Evolutionary conservation across 2,329 filamentous ascomycete genomes (phyloP), one percentile per base, ranked within the genome.

Genomic region (Fusarium anguioides): DNA sequence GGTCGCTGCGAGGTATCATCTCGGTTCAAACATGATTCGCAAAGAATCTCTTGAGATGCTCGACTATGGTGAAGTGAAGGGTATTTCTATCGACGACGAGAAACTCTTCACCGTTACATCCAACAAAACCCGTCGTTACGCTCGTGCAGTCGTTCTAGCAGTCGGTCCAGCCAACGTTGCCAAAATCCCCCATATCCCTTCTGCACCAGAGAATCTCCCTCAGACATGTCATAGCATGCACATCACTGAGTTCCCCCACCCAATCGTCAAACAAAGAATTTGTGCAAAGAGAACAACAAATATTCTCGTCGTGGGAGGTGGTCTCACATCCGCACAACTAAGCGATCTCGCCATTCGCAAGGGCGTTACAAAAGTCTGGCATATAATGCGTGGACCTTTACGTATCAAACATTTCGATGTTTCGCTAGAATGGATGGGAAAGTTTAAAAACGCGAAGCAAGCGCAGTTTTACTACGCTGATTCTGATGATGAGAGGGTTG

Each of bases 401-500:
- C 80, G 81, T 69, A 84, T 93, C 47, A 95, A 95, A 77, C 89
- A 90, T 60, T 95, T 95, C 67, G 92, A 95, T 70, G 84, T 95
- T 23, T 87, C 89, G 56, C 82, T 95, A 3, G 84, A 86, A 45
- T 96, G 92, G 92, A 91, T 95, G 76, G 91, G 90, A 11, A 95
- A 95, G 75, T 95, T 91, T 76, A 88, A 89, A 55, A 95, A 95
- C 74, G 86, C 88, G 52, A 88, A 92, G 68, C 91, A 94, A 74
- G 89, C 91, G 1, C 84, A 84, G 1, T 96, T 94, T 76, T 94
- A 91, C 90, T 87, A 86, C 8, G 90, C 91, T 5, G 91, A 94
- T 69, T 87, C 86, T 8, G 89, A 93, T 60, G 84, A 88, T 24
- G 86, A 94, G 76, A 84, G 91, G 4, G 82, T 89, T 27, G 82